Conservation (phyloP, 352 stramenopile species). For the Phytopythium oedochilum region DNA sequence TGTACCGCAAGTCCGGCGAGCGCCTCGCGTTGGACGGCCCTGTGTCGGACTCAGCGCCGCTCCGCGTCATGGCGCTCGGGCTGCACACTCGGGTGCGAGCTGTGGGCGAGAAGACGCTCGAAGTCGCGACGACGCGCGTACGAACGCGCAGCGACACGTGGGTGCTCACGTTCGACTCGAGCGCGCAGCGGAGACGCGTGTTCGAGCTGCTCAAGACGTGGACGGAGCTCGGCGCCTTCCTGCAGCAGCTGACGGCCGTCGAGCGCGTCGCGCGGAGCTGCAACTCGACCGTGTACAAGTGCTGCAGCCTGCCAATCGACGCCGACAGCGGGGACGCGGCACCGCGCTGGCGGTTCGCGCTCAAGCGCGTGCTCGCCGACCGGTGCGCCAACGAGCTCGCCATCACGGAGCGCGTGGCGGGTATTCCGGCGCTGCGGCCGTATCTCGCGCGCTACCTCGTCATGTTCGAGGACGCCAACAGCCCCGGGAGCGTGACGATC, state of each 20-base stretch:
- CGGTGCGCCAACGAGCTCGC: conserved; percentile 33
- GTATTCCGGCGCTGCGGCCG: conserved; percentile 28
- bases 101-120: conserved; percentile 38
- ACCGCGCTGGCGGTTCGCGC: conserved; percentile 21
- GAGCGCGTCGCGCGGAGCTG: conserved; percentile 44
- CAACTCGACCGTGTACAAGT: conserved; percentile 53
- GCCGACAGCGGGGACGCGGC: conserved; percentile 14
- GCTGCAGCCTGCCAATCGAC: conserved; percentile 20
- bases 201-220: conserved; percentile 47
- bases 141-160: conserved; percentile 44
- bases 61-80: conserved; percentile 52
- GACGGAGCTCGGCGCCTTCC: conserved; percentile 49
- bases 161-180: conserved; percentile 40
- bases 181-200: conserved; percentile 34
- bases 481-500: conserved; percentile 40
- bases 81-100: conserved; percentile 36
- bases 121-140: conserved; percentile 47
- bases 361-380: conserved; percentile 41
- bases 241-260: conserved; percentile 41
- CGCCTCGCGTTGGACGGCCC: conserved; percentile 26
- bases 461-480: conserved; percentile 52
- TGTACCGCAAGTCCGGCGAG: conserved; percentile 36
- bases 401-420: conserved; percentile 35
- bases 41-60: conserved; percentile 11
- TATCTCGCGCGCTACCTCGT: conserved; percentile 47